Evolutionary conservation across 805 yeast genomes (phyloP).

Genomic region (Saccharomycodes ludwigii): DNA sequence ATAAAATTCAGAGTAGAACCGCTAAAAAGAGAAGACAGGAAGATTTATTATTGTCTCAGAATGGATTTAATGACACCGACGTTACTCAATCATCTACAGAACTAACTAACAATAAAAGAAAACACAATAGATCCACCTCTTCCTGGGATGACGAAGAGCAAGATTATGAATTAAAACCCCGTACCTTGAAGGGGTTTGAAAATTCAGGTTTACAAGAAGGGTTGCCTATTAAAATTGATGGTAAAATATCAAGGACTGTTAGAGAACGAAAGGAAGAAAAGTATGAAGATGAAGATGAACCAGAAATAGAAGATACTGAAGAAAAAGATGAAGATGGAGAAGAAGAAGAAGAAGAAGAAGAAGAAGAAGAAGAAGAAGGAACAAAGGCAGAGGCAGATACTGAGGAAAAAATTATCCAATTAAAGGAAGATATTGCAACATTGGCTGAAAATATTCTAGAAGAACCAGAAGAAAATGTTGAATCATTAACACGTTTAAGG

Average conservation of each 20-base stretch:
- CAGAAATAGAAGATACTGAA: constrained; percentile 10
- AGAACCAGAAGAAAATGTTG: constrained; percentile 78
- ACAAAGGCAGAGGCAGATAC: constrained; percentile 32
- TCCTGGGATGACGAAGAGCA: constrained; percentile 67
- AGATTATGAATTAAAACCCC: constrained; percentile 65
- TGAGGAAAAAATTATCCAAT: constrained; percentile 40
- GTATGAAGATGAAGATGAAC: constrained; percentile 7
- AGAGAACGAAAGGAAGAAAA: constrained; percentile 6
- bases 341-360: constrained; percentile 18
- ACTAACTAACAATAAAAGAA: constrained; percentile 4
- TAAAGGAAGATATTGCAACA: constrained; percentile 77
- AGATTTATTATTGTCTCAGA: constrained; percentile 17
- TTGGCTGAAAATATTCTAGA: constrained; percentile 68
- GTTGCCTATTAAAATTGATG: constrained; percentile 72
- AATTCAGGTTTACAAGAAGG: constrained; percentile 43
- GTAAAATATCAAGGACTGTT: constrained; percentile 58
- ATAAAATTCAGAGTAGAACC: constrained; percentile 17
- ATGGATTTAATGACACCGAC: constrained; percentile 9
- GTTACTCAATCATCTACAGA: too few relatives aligned
- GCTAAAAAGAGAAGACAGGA: constrained; percentile 21
- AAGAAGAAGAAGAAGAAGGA: constrained; percentile 21
- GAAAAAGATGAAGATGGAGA: constrained; percentile 13
- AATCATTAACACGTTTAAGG: constrained; percentile 50
- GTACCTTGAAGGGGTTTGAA: constrained; percentile 35
- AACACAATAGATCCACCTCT: constrained; percentile 16